Conservation (phyloP, 164 flowering plant genomes). For the Dillenia turbinata region DNA sequence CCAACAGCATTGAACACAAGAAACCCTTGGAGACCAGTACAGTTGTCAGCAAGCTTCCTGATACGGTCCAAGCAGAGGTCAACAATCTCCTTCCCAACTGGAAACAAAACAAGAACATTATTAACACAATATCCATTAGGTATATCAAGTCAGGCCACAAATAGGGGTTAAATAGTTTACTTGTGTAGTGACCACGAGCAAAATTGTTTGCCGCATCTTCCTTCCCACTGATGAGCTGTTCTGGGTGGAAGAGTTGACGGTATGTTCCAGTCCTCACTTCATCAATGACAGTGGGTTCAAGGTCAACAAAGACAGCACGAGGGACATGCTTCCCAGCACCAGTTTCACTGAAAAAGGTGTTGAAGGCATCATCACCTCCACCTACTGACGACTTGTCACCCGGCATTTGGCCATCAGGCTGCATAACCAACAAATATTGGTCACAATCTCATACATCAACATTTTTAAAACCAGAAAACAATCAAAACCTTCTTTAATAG, state of each 20-base stretch:
- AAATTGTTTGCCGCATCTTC: constrained; percentile 59
- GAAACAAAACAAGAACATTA: constrained; percentile 3
- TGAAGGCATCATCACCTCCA: constrained; percentile 57
- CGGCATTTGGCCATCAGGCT: constrained; percentile 81
- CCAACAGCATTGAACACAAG: constrained; percentile 78
- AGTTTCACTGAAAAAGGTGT: constrained; percentile 72
- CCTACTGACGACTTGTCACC: constrained; percentile 65
- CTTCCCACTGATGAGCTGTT: constrained; percentile 66
- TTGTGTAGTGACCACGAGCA: constrained; percentile 24
- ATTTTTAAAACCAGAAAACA: background rate
- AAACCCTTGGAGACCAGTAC: constrained; percentile 82
- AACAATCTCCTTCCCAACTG: constrained; percentile 83
- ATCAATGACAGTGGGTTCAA: constrained; percentile 61
- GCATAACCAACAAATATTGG: background rate
- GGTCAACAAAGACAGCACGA: constrained; percentile 65
- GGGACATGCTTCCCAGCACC: constrained; percentile 88
- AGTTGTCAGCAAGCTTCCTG: constrained; percentile 73
- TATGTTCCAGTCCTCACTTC: constrained; percentile 62
- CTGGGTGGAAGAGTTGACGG: constrained; percentile 81
- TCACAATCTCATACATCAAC: too few relatives aligned
- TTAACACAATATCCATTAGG: background rate
- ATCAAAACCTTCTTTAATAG: background rate
- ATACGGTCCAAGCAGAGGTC: constrained; percentile 76
- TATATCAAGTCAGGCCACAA: too few relatives aligned
- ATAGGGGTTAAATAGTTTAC: constrained; percentile 7